Conservation (phyloP, 306 rosid species). For the Senna siamea region DNA sequence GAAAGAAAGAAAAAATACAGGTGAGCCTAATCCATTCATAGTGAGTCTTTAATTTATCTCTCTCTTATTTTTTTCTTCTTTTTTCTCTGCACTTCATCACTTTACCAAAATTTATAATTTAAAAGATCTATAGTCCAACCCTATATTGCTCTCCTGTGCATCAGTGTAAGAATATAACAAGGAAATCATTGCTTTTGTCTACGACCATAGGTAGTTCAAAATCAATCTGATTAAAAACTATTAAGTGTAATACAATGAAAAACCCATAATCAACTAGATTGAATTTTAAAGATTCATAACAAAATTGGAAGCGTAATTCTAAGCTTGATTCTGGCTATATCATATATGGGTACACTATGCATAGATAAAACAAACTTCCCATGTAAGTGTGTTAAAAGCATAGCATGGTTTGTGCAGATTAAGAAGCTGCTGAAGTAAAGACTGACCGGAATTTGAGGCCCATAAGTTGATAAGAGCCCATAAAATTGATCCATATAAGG, state of each 20-base stretch:
- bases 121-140: no score
- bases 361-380: neutral
- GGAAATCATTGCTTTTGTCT: neutral
- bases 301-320: neutral
- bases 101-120: no score
- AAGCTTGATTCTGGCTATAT: neutral
- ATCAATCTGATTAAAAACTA: neutral
- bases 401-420: slow-evolving; percentile 16
- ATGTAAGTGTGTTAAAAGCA: slow-evolving; percentile 11
- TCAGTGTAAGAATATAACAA: neutral
- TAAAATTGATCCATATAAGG: slow-evolving; percentile 76
- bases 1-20: no score
- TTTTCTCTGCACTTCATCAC: no score
- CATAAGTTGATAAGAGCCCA: slow-evolving; percentile 80
- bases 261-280: neutral
- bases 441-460: slow-evolving; percentile 79
- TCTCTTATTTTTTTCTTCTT: no score
- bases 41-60: no score
- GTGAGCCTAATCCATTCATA: no score
- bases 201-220: neutral
- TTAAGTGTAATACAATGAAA: neutral
- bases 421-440: slow-evolving; percentile 39
- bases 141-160: neutral
- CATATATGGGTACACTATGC: neutral
- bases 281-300: neutral